These are phyloP conservation scores for Coix lacrymajobi DNA, from an alignment of 176 grass and related monocot species.

Conservation along the genomic window DNA sequence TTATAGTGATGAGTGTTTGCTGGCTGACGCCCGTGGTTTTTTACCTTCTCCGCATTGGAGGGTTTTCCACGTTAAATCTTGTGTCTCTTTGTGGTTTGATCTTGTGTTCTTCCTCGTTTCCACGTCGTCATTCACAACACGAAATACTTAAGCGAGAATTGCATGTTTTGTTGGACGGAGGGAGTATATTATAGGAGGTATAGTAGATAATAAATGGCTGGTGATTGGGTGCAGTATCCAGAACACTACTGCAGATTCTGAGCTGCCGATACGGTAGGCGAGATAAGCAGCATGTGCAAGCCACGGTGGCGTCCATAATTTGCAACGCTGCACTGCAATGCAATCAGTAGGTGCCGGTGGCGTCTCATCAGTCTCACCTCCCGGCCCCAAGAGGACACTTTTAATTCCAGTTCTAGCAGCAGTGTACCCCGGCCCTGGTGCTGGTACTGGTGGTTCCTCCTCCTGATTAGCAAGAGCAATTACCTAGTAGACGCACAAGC, in stretches of 20 bases:
- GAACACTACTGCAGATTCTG: background rate
- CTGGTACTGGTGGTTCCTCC: too few relatives aligned
- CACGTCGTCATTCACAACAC: too few relatives aligned
- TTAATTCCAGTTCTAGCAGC: background rate
- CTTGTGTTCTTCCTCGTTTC: too few relatives aligned
- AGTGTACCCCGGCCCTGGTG: too few relatives aligned
- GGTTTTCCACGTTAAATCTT: too few relatives aligned
- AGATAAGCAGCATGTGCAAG: background rate
- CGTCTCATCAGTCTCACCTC: background rate
- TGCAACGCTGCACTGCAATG: background rate
- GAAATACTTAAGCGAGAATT: too few relatives aligned
- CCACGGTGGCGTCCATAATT: conserved; percentile 17
- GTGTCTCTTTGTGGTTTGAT: too few relatives aligned
- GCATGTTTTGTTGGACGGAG: too few relatives aligned
- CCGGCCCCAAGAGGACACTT: background rate
- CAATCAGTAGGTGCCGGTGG: background rate
- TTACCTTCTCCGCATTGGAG: too few relatives aligned
- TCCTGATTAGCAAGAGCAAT: background rate
- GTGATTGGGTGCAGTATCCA: background rate
- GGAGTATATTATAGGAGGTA: too few relatives aligned
- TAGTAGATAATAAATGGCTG: background rate
- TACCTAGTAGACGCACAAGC: background rate
- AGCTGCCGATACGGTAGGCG: background rate
- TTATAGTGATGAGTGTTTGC: too few relatives aligned
- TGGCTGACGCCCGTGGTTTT: too few relatives aligned